phyloP scores from a whole-genome alignment of 2,329 filamentous ascomycete genomes.

The Nigrograna mackinnonii region DNA sequence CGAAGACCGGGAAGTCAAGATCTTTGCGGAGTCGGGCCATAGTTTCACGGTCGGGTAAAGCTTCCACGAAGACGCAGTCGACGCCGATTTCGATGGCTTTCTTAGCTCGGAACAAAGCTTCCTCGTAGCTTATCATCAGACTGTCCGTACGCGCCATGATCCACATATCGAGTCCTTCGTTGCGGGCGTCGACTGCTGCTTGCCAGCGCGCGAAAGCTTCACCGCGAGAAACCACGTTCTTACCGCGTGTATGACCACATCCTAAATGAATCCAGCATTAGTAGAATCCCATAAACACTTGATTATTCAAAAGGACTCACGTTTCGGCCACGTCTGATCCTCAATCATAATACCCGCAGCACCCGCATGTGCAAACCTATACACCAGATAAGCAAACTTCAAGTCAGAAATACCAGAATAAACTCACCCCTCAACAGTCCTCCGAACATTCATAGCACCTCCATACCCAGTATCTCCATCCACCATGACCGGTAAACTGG shows the following conservation, averaged over 20 bases:
- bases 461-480: conserved; percentile 56
- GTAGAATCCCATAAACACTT: too few relatives aligned
- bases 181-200: conserved; percentile 50
- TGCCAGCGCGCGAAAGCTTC: conserved; percentile 53
- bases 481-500: conserved; percentile 46
- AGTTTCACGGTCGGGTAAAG: conserved; percentile 46
- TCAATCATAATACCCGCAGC: conserved; percentile 49
- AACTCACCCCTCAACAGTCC: conserved; percentile 45
- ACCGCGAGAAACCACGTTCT: conserved; percentile 48
- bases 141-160: conserved; percentile 51
- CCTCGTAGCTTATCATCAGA: conserved; percentile 48
- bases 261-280: too few relatives aligned
- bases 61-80: conserved; percentile 51
- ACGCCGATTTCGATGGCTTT: conserved; percentile 49
- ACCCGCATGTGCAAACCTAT: conserved; percentile 44
- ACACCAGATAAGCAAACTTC: too few relatives aligned
- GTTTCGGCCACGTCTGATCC: conserved; percentile 55
- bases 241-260: conserved; percentile 52
- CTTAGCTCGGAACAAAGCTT: conserved; percentile 46
- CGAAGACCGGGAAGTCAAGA: conserved; percentile 9
- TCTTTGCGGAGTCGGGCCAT: conserved; percentile 33
- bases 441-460: conserved; percentile 51
- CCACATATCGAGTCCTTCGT: conserved; percentile 51
- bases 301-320: too few relatives aligned
- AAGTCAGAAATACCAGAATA: background rate